Percentiles rank a stretch among this genome's conserved stretches.
Conservation (phyloP, 148 eudicot genomes). For the Chenopodium album region DNA sequence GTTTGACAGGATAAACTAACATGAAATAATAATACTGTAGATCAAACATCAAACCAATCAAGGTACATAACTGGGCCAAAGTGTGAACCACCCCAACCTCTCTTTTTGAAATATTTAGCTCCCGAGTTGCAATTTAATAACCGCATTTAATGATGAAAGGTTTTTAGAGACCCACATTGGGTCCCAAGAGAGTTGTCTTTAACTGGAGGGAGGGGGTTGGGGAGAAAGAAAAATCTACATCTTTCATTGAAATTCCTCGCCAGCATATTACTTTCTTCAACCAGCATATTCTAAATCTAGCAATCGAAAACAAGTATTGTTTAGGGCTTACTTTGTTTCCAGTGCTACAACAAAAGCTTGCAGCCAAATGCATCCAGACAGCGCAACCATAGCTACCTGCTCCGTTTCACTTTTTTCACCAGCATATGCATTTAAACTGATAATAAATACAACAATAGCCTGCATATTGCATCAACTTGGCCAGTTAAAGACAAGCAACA, state of each 20-base stretch:
- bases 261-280: background rate
- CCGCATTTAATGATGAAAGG: no score
- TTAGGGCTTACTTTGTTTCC: slow-evolving; percentile 82
- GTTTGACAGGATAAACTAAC: background rate
- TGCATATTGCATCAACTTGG: slow-evolving; percentile 33
- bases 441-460: slow-evolving; percentile 86
- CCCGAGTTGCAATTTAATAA: no score
- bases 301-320: background rate
- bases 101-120: no score
- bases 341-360: slow-evolving; percentile 90
- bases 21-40: background rate
- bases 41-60: background rate
- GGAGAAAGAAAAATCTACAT: background rate
- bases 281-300: slow-evolving; percentile 13
- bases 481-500: slow-evolving; percentile 5
- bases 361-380: slow-evolving; percentile 99
- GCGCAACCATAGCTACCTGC: slow-evolving; percentile 91
- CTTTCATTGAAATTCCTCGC: background rate
- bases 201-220: background rate
- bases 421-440: slow-evolving; percentile 73
- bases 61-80: background rate
- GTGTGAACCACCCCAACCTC: background rate
- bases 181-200: no score
- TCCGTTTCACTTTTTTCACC: slow-evolving; percentile 92
- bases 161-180: no score